Conservation (phyloP, 345 rosid genomes). For the Lagerstroemia speciosa region DNA sequence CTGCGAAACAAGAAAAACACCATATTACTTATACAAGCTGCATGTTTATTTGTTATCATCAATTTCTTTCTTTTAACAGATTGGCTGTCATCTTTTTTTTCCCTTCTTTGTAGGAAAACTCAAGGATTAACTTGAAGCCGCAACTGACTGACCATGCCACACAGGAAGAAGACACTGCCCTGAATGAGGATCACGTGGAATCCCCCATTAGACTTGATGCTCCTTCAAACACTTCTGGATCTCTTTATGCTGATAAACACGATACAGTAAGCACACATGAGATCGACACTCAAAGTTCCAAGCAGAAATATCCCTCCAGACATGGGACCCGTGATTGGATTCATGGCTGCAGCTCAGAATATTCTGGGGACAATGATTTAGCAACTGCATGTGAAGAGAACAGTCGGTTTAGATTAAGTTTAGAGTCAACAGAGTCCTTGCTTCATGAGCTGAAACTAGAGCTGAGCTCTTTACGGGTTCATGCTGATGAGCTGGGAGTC, state of each 20-base stretch:
- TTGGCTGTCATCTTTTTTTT: neutral
- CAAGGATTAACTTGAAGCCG: slow-evolving; percentile 52
- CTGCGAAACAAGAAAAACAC: neutral
- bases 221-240: slow-evolving; percentile 81
- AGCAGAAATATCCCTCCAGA: slow-evolving; percentile 21
- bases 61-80: neutral
- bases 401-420: slow-evolving; percentile 60
- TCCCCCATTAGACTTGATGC: slow-evolving; percentile 71
- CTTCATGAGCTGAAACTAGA: slow-evolving; percentile 63
- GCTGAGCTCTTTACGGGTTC: slow-evolving; percentile 57
- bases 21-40: neutral
- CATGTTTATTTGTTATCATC: neutral
- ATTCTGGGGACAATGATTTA: slow-evolving; percentile 54
- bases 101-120: slow-evolving; percentile 27
- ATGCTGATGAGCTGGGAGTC: slow-evolving; percentile 61
- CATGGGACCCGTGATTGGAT: slow-evolving; percentile 51
- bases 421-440: slow-evolving; percentile 75
- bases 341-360: slow-evolving; percentile 71
- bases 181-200: slow-evolving; percentile 46
- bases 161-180: slow-evolving; percentile 38
- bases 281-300: slow-evolving; percentile 51
- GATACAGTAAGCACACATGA: slow-evolving; percentile 65
- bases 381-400: slow-evolving; percentile 62
- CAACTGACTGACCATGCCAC: slow-evolving; percentile 40
- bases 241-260: slow-evolving; percentile 74